These are phyloP conservation scores for Podospora sp. DNA, from an alignment of 495 filamentous ascomycete genomes.

Conservation along the genomic window DNA sequence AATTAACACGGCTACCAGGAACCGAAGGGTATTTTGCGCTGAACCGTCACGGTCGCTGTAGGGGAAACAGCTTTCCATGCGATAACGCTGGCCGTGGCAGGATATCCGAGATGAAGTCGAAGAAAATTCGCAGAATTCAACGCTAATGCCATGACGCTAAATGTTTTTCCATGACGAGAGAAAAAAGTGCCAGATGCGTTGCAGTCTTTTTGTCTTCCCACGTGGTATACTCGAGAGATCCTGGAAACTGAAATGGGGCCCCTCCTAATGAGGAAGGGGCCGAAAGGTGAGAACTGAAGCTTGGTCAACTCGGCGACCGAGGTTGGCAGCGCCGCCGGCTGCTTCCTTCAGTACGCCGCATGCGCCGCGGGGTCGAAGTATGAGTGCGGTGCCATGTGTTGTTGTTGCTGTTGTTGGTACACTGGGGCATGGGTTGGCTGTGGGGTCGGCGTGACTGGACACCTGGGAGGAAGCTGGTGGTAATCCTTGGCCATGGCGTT, in stretches of 20 bases:
- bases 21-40: slow-evolving; percentile 28
- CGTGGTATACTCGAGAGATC: slow-evolving; percentile 41
- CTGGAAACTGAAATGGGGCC: slow-evolving; percentile 33
- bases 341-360: slow-evolving; percentile 40
- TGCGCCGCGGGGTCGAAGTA: slow-evolving; percentile 36
- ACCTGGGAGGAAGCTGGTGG: slow-evolving; percentile 49
- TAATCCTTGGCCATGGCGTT: slow-evolving; percentile 46
- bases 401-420: slow-evolving; percentile 33
- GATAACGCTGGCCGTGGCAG: slow-evolving; percentile 19
- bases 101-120: slow-evolving; percentile 27
- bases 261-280: slow-evolving; percentile 18
- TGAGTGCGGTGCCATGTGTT: slow-evolving; percentile 30
- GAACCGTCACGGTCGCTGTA: slow-evolving; percentile 21
- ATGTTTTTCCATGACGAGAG: slow-evolving; percentile 36
- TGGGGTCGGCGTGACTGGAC: slow-evolving; percentile 58
- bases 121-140: slow-evolving; percentile 38
- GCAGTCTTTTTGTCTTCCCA: slow-evolving; percentile 45
- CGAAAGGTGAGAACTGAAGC: slow-evolving; percentile 21
- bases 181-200: slow-evolving; percentile 41
- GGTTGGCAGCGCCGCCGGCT: slow-evolving; percentile 9
- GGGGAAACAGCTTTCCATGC: not conserved
- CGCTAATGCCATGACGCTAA: slow-evolving; percentile 46
- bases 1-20: slow-evolving; percentile 34
- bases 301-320: slow-evolving; percentile 21
- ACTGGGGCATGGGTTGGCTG: slow-evolving; percentile 33